A percentile compares a stretch with the other conserved stretches of the same genome.
phyloP scores from a whole-genome alignment of 257 asterid genomes.

The Nicotiana otophora region DNA sequence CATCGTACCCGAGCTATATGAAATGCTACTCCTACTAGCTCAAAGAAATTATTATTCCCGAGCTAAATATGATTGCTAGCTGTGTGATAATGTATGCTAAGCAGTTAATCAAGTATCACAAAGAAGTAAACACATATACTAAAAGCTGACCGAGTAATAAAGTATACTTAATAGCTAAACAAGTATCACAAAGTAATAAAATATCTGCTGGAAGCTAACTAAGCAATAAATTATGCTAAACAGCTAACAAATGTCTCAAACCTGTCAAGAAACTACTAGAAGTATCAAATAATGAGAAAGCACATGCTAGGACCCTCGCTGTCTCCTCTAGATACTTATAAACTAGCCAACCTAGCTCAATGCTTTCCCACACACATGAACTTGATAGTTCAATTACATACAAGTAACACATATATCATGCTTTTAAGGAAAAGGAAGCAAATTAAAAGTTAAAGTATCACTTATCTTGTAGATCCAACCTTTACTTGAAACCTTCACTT shows the following conservation, averaged over 20 bases:
- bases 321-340: background rate
- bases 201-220: no score
- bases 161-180: no score
- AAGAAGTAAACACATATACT: background rate
- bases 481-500: background rate
- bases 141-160: no score
- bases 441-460: background rate
- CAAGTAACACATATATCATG: background rate
- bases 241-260: no score
- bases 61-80: background rate
- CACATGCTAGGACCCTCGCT: background rate
- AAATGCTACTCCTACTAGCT: no score
- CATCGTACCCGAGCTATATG: no score
- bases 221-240: no score
- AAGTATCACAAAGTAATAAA: no score
- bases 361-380: background rate
- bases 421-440: background rate
- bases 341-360: background rate
- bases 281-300: background rate
- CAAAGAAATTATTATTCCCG: background rate
- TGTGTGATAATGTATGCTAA: background rate
- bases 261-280: no score
- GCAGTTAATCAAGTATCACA: background rate
- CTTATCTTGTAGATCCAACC: background rate
- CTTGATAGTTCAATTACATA: background rate